phyloP scores from a whole-genome alignment of 2,329 filamentous ascomycete species.

The Microcyclosporella mali region DNA sequence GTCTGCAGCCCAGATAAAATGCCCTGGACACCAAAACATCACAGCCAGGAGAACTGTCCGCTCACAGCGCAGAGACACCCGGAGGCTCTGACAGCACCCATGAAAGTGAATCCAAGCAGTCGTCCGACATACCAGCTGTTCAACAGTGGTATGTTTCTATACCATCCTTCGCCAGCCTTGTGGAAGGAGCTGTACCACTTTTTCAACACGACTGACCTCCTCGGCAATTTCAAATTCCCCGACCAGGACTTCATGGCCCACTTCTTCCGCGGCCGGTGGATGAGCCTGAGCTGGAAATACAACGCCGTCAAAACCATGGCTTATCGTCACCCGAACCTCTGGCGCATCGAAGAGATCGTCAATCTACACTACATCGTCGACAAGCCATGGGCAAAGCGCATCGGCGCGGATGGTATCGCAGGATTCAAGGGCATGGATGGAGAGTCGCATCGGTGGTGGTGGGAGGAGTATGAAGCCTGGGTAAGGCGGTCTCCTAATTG shows the following conservation, averaged over 20 bases:
- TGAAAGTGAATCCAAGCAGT: constrained; percentile 24
- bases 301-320: constrained; percentile 50
- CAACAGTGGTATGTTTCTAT: constrained; percentile 49
- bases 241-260: constrained; percentile 49
- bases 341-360: constrained; percentile 42
- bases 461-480: constrained; percentile 42
- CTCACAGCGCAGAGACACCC: constrained; percentile 37
- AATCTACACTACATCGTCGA: constrained; percentile 50
- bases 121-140: constrained; percentile 41
- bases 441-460: constrained; percentile 48
- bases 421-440: constrained; percentile 46
- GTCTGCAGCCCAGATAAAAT: constrained; percentile 47
- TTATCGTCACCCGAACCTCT: constrained; percentile 47
- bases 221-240: constrained; percentile 45
- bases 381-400: constrained; percentile 46
- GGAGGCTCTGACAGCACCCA: constrained; percentile 29
- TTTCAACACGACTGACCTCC: constrained; percentile 36
- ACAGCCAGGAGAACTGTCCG: constrained; percentile 43
- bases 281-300: constrained; percentile 42
- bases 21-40: constrained; percentile 43
- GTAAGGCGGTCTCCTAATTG: constrained; percentile 5
- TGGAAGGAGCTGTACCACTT: constrained; percentile 37
- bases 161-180: constrained; percentile 38
- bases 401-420: constrained; percentile 37
- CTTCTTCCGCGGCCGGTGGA: constrained; percentile 42